A percentile compares a stretch with the other conserved stretches of the same genome.
phyloP scores from a whole-genome alignment of 148 eudicot genomes.

The Cornus suecica region DNA sequence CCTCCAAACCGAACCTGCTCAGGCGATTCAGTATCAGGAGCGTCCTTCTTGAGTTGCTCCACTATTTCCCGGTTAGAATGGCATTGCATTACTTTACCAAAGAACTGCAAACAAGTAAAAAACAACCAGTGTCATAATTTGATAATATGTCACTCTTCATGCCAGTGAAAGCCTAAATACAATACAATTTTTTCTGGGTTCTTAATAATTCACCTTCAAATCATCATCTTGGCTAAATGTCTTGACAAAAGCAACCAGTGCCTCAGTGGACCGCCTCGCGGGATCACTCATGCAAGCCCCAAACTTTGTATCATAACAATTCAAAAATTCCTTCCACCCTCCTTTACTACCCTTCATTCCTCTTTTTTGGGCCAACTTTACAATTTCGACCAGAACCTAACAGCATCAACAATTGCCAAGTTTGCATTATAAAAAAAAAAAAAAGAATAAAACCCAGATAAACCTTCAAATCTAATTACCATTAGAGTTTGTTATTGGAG shows the following conservation, averaged over 20 bases:
- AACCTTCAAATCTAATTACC: not conserved
- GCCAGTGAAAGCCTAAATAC: not conserved
- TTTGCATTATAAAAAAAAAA: not conserved
- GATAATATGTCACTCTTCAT: not conserved
- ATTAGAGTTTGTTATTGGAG: not conserved
- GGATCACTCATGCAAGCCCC: constrained; percentile 90
- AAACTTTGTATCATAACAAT: constrained; percentile 50
- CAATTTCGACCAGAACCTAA: constrained; percentile 70
- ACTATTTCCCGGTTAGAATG: constrained; percentile 37
- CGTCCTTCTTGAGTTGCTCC: constrained; percentile 33
- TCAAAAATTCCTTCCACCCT: constrained; percentile 79
- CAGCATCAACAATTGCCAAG: not conserved
- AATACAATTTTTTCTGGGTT: not conserved
- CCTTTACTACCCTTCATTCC: constrained; percentile 80
- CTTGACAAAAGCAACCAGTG: constrained; percentile 56
- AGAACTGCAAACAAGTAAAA: constrained; percentile 39
- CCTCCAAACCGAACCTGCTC: constrained; percentile 55
- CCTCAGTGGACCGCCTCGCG: constrained; percentile 45
- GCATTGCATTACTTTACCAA: constrained; percentile 47
- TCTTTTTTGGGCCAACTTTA: constrained; percentile 66
- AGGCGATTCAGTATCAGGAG: constrained; percentile 49
- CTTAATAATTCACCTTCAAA: constrained; percentile 49
- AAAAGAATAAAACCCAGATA: no score
- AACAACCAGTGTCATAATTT: not conserved
- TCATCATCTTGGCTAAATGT: constrained; percentile 62